Evolutionary conservation across 495 filamentous ascomycete genomes (phyloP).

Genomic region (Xylaria acuta): DNA sequence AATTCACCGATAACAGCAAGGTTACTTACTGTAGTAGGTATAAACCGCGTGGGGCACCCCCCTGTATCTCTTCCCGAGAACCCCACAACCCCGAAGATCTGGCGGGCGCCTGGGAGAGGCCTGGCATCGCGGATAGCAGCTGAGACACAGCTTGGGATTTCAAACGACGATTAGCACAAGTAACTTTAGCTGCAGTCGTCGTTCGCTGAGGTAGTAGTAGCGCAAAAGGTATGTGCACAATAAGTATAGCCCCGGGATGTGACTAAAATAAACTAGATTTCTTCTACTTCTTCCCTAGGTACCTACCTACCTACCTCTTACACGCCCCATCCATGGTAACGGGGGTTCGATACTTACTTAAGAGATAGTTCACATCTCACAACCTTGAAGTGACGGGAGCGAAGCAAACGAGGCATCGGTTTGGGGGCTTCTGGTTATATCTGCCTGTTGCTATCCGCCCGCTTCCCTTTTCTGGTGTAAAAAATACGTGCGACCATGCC

Average conservation of each 20-base stretch:
- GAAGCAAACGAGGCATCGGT: background rate
- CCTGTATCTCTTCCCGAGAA: slow-evolving; percentile 12
- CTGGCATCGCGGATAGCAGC: background rate
- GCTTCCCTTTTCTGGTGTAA: background rate
- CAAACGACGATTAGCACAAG: background rate
- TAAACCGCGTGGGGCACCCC: slow-evolving; percentile 17
- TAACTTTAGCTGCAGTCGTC: background rate
- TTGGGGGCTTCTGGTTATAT: background rate
- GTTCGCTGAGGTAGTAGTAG: background rate
- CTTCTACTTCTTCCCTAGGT: no score
- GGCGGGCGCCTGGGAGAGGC: background rate
- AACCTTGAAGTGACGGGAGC: background rate
- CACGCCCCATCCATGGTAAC: background rate
- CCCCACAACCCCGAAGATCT: slow-evolving; percentile 23
- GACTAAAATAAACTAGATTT: slow-evolving; percentile 22
- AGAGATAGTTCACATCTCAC: slow-evolving; percentile 7
- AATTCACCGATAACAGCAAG: background rate
- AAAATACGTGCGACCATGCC: slow-evolving; percentile 1
- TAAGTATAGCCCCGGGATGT: background rate
- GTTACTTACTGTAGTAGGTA: background rate
- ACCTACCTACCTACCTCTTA: background rate
- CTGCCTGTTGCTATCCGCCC: background rate
- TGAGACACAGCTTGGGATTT: background rate
- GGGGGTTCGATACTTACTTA: background rate
- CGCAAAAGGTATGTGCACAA: background rate